phyloP scores from a whole-genome alignment of 2,329 filamentous ascomycete species.

The Akanthomyces muscarius region DNA sequence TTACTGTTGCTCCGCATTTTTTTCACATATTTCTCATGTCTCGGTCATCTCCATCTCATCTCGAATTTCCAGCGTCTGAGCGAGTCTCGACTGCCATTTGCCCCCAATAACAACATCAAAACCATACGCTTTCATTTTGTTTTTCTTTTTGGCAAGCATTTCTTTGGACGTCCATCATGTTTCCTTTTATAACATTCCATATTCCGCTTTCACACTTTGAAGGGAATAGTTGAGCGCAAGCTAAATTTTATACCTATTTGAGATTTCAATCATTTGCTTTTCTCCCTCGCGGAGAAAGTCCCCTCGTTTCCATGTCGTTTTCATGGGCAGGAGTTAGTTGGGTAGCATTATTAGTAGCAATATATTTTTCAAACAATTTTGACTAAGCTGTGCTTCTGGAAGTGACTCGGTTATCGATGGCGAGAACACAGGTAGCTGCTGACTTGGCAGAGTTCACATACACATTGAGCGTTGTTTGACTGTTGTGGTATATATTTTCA shows the following conservation, averaged over 20 bases:
- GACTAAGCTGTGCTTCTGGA: neutral
- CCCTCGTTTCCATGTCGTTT: constrained; percentile 1
- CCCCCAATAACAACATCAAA: constrained; percentile 11
- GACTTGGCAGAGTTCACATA: neutral
- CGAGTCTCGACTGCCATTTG: neutral
- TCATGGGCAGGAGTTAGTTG: constrained; percentile 8
- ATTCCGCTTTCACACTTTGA: neutral
- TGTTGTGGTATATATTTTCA: constrained; percentile 12
- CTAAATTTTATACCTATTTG: constrained; percentile 16
- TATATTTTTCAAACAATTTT: neutral
- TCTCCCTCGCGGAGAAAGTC: neutral
- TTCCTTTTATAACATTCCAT: constrained; percentile 10
- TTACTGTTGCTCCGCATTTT: neutral
- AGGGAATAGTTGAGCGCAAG: constrained; percentile 9
- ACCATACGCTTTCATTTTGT: constrained; percentile 14
- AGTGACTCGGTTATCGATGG: neutral
- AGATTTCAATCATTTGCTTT: constrained; percentile 12
- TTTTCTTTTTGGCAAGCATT: constrained; percentile 1
- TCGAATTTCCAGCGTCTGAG: constrained; percentile 4
- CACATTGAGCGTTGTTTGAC: neutral
- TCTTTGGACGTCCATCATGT: neutral
- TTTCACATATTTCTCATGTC: constrained; percentile 17
- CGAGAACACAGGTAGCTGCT: neutral
- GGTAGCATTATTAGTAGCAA: constrained; percentile 9
- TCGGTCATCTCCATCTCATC: neutral